Base-by-base conservation (phyloP, 495 filamentous ascomycete genomes). In the Aspergillus ostianus region DNA sequence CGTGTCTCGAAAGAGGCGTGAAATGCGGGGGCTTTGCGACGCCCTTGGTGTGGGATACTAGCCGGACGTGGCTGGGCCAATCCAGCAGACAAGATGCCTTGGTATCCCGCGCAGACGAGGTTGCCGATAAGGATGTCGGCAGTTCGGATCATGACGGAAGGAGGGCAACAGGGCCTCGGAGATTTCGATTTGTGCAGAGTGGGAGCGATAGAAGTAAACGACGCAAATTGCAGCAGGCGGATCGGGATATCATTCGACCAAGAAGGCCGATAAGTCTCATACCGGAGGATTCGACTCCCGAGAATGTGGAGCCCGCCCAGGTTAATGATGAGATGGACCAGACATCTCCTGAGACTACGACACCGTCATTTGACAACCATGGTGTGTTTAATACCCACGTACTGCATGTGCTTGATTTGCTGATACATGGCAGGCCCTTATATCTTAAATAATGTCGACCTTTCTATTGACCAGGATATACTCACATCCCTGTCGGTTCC, bases 21-120 rank as follows among this genome's bases (percentile, higher is more conserved):
- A 47, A 50, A 47, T 62, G 58, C 46, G 53, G 57, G 19, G 55
- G 55, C 13, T 57, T 57, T 41, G 55, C 18, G 26, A 57, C 55
- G 26, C 55, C 46, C 1, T 26, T 57, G 0, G 23, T 27, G 4
- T 58, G 56, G 56, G 56, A 58, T 52, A 8, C 18, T 51, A n/a
- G 56, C 2, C 47, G 56, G 8, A 58, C 47, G 56, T 49, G 29
- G 51, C 17, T 36, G 30, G 51, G 50, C 50, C 0, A 32, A 6
- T 49, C 47, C 0, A 12, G 8, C 18, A 7, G 47, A 9, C 4
- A 21, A n/a, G 36, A 17, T 7, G 29, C 4, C 20, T 19, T 18
- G 12, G 27, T 27, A 12, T 7, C 12, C 0, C 26, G 13, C 0
- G 53, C 41, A 18, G 41, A 27, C 9, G 15, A n/a, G 0, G 53